These are phyloP conservation scores for Dryas alaskensis DNA, from an alignment of 306 rosid species.

Conservation along the genomic window DNA sequence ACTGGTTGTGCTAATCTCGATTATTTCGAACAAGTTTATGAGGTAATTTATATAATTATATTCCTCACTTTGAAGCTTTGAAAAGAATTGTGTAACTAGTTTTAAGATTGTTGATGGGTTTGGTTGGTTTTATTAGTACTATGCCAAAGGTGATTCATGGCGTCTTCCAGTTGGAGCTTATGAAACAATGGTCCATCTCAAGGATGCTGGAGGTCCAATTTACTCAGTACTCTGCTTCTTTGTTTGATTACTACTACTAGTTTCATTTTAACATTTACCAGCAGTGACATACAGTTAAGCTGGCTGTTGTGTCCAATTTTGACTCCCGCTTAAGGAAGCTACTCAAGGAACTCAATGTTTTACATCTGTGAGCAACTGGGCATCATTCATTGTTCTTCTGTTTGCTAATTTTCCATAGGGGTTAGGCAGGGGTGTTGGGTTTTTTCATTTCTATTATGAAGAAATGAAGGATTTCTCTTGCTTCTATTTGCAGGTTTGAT, in stretches of 20 bases:
- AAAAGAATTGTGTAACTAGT: conserved; percentile 2
- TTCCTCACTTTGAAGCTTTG: background rate
- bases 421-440: background rate
- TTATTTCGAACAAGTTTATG: conserved; percentile 86
- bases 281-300: conserved; percentile 59
- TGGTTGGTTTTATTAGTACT: conserved; percentile 53
- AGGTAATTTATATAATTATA: conserved; percentile 40
- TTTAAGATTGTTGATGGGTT: background rate
- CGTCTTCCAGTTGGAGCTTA: conserved; percentile 75
- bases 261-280: background rate
- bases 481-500: conserved; percentile 59
- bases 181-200: conserved; percentile 72
- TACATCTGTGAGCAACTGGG: conserved; percentile 61
- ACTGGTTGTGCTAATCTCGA: conserved; percentile 69
- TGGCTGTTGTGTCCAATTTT: conserved; percentile 93
- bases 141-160: conserved; percentile 87
- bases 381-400: conserved; percentile 13
- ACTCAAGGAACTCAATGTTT: conserved; percentile 73
- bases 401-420: background rate
- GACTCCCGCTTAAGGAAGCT: conserved; percentile 89
- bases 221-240: conserved; percentile 15
- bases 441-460: background rate
- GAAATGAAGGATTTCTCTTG: conserved; percentile 1
- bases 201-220: conserved; percentile 81
- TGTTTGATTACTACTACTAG: background rate